Conservation (phyloP, 73 alveolate genomes). For the Stentor coeruleus region DNA sequence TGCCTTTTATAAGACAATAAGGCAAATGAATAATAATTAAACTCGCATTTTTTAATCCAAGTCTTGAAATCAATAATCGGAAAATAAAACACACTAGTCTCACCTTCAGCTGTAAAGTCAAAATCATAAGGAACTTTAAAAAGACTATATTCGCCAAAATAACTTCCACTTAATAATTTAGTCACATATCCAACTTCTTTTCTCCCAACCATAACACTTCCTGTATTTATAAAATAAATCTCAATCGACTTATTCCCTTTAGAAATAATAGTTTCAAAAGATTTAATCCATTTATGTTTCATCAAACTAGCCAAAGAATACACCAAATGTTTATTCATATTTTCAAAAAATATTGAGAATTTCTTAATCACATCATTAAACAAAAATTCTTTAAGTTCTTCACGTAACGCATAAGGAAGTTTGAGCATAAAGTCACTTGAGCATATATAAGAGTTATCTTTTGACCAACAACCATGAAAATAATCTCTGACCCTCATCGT, state of each 20-base stretch:
- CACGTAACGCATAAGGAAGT: conserved; percentile 8
- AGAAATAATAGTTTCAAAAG: conserved; percentile 7
- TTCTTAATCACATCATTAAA: neutral
- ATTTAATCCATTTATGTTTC: neutral
- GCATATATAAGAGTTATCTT: conserved; percentile 8
- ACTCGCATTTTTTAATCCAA: neutral
- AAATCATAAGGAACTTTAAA: neutral
- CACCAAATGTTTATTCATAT: neutral
- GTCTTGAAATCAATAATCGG: neutral
- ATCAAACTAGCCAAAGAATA: neutral
- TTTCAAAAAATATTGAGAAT: neutral
- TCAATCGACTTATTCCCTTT: neutral
- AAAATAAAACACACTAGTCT: neutral
- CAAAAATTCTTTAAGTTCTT: neutral
- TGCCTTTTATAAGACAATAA: neutral
- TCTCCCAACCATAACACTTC: neutral
- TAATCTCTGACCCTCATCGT: neutral
- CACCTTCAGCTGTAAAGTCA: neutral
- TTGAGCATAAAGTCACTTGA: neutral
- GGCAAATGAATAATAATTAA: neutral
- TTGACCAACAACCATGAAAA: neutral
- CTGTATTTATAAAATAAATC: neutral
- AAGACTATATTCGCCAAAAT: conserved; percentile 9
- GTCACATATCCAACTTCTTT: neutral
- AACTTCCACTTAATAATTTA: neutral